phyloP scores from a whole-genome alignment of 352 stramenopile genomes.

The Globisporangium parvum region DNA sequence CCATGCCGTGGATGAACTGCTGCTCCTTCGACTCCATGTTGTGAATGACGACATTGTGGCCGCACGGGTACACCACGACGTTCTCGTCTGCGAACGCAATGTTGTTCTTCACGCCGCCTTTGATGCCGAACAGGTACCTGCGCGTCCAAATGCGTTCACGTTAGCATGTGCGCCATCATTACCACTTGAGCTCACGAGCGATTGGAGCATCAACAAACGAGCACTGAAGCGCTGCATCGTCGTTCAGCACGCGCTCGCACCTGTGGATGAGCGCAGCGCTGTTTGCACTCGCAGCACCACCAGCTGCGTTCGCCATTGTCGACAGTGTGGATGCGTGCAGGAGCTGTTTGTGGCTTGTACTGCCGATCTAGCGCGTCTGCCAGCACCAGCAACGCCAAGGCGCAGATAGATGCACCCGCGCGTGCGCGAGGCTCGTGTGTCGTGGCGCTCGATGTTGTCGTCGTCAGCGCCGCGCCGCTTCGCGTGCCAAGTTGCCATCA shows the following conservation, averaged over 20 bases:
- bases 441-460: neutral
- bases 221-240: neutral
- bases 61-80: constrained; percentile 81
- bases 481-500: neutral
- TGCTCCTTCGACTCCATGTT: constrained; percentile 89
- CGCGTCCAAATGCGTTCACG: too few species aligned
- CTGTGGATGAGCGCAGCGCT: constrained; percentile 45
- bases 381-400: too few species aligned
- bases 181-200: too few species aligned
- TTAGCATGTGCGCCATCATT: too few species aligned
- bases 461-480: neutral
- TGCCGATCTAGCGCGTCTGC: neutral
- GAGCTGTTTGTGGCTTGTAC: too few species aligned
- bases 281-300: constrained; percentile 13
- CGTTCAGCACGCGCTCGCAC: neutral
- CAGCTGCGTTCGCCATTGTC: constrained; percentile 2
- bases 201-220: neutral
- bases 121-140: constrained; percentile 84
- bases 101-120: constrained; percentile 74
- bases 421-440: neutral
- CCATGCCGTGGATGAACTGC: constrained; percentile 87
- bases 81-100: constrained; percentile 84
- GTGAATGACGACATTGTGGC: constrained; percentile 85
- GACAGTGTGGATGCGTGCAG: neutral
- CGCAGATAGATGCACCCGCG: neutral